phyloP scores from a whole-genome alignment of 2,329 filamentous ascomycete genomes.

The Sclerotiophoma versabilis region DNA sequence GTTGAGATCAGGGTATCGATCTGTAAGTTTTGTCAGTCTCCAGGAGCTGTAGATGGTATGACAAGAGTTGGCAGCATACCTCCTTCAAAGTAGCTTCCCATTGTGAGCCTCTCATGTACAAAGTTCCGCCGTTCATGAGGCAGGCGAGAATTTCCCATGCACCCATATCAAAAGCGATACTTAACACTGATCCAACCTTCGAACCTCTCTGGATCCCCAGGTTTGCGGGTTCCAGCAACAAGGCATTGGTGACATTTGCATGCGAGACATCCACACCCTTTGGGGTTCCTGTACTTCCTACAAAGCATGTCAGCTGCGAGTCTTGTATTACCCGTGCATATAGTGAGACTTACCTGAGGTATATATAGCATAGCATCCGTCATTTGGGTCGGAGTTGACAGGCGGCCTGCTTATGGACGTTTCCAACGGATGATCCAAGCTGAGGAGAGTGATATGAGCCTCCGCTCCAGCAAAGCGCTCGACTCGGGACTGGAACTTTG shows the following conservation, averaged over 20 bases:
- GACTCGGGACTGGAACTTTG: conserved; percentile 39
- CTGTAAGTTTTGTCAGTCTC: conserved; percentile 43
- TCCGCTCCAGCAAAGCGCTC: conserved; percentile 22
- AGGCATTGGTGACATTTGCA: conserved; percentile 61
- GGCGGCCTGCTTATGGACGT: conserved; percentile 26
- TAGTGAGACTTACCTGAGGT: conserved; percentile 52
- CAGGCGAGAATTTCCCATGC: conserved; percentile 68
- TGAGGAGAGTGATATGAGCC: conserved; percentile 26
- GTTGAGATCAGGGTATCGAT: conserved; percentile 64
- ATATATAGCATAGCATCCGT: conserved; percentile 56
- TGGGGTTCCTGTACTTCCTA: conserved; percentile 62
- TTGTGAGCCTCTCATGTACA: conserved; percentile 59
- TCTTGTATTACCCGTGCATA: neutral
- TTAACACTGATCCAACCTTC: conserved; percentile 63
- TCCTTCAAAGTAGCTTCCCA: conserved; percentile 58
- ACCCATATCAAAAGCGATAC: conserved; percentile 68
- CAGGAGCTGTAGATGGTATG: no score
- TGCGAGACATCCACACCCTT: conserved; percentile 68
- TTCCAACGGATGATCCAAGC: conserved; percentile 21
- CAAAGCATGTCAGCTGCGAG: conserved; percentile 5
- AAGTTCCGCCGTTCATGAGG: conserved; percentile 65
- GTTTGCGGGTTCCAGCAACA: conserved; percentile 60
- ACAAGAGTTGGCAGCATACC: conserved; percentile 39
- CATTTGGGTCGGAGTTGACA: conserved; percentile 23
- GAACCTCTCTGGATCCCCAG: conserved; percentile 60